phyloP scores from a whole-genome alignment of 306 rosid genomes.

The Datisca glomerata region DNA sequence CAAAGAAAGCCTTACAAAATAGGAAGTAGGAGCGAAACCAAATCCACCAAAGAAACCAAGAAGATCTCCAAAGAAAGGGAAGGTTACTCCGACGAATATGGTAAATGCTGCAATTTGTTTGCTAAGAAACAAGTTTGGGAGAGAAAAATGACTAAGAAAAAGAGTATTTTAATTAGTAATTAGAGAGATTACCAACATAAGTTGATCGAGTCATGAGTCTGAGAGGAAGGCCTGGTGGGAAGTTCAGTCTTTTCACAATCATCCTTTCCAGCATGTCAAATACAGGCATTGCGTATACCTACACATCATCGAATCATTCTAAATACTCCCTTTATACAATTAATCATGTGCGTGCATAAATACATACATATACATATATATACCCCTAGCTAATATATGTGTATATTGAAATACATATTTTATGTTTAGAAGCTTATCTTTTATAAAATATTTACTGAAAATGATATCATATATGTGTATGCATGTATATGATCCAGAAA shows the following conservation, averaged over 20 bases:
- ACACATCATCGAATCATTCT: constrained; percentile 6
- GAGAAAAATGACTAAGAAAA: neutral
- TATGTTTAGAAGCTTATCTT: too few relatives aligned
- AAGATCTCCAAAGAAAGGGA: constrained; percentile 94
- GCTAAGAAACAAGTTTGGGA: neutral
- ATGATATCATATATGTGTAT: too few relatives aligned
- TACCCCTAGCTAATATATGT: too few relatives aligned
- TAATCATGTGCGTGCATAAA: too few relatives aligned
- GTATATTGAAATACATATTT: too few relatives aligned
- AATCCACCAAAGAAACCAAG: constrained; percentile 96
- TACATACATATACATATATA: too few relatives aligned
- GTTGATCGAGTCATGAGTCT: constrained; percentile 67
- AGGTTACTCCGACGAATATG: constrained; percentile 58
- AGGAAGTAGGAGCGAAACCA: constrained; percentile 88
- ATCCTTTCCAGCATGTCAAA: constrained; percentile 63
- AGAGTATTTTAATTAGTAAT: constrained; percentile 1
- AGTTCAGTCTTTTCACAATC: constrained; percentile 40
- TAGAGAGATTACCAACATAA: constrained; percentile 48
- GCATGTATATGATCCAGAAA: too few relatives aligned
- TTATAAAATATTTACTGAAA: too few relatives aligned
- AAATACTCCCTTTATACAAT: too few relatives aligned
- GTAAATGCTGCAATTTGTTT: constrained; percentile 58
- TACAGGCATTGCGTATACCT: constrained; percentile 93
- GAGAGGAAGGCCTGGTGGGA: constrained; percentile 54
- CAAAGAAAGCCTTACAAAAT: constrained; percentile 35